phyloP scores from a whole-genome alignment of 108 stramenopile species.

The Mediolabrus comicus region DNA sequence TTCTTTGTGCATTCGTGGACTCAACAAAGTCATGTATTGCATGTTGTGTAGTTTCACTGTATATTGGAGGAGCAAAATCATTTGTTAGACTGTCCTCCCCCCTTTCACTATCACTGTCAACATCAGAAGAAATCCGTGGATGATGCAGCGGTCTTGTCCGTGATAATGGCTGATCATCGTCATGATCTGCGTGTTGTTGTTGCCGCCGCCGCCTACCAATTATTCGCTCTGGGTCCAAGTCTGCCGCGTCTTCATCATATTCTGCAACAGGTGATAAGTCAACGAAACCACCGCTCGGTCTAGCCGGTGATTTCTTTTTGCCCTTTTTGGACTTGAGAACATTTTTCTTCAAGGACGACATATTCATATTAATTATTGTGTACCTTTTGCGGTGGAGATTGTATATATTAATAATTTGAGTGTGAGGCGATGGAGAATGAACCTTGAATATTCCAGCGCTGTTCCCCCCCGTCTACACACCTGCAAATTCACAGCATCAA shows the following conservation, averaged over 20 bases:
- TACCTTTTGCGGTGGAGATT: too few relatives aligned
- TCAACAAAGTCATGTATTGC: background rate
- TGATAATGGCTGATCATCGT: background rate
- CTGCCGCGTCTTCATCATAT: background rate
- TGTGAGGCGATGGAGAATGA: too few relatives aligned
- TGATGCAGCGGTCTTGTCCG: background rate
- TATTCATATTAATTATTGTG: too few relatives aligned
- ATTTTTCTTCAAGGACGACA: background rate
- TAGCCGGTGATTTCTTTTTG: background rate
- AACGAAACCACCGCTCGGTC: background rate
- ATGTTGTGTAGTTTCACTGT: background rate
- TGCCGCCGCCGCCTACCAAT: background rate
- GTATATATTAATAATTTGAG: too few relatives aligned
- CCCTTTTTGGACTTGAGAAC: background rate
- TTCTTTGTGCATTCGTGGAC: background rate
- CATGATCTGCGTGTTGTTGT: background rate
- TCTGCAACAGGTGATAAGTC: background rate
- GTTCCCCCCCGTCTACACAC: too few relatives aligned
- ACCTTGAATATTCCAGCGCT: too few relatives aligned
- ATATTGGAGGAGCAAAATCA: background rate
- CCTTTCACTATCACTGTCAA: background rate
- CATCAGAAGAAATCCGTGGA: background rate
- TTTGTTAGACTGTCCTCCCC: background rate
- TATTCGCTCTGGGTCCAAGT: background rate
- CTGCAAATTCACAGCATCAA: too few relatives aligned